Evolutionary conservation across 306 rosid genomes (phyloP), one percentile per base, ranked within the genome.

Genomic region (Canavalia ensiformis): DNA sequence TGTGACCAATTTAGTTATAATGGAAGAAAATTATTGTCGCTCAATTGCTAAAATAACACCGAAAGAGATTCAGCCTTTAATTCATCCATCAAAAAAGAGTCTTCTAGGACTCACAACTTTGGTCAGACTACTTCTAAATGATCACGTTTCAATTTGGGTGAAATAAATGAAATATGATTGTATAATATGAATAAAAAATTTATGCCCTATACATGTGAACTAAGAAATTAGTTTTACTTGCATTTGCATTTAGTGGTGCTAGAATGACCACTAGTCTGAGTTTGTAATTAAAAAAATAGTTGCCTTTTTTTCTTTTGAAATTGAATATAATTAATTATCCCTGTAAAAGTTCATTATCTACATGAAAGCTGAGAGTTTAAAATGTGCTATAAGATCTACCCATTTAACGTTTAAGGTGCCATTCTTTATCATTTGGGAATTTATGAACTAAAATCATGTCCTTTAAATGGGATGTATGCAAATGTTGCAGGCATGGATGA

Each of bases 401-500:
- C 42, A 63, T 75, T 58, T 51, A 34, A 59, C 62, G 75, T 55
- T 44, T 87, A 31, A 12, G 79, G 84, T 29, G 18, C 25, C 55
- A 60, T 52, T 50, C 33, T 62, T 28, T 55, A 59, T 79, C 78
- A 35, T 68, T 59, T 72, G 13, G 75, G 54, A 78, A 52, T 72
- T 77, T 52, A 59, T 49, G 56, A 45, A 11, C 46, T 76, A 51
- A 51, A 65, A 58, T 7, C 59, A 28, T 47, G 29, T 75, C 68
- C 56, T 31, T 79, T 59, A 28, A 68, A 47, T 70, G 64, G 12
- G 35, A 50, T 47, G 39, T 80, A 10, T 76, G 77, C 41, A 64
- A 50, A 54, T 75, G 69, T 79, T 87, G 84, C 79, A 96, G 97
- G 97, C 97, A 28, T 96, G 99, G 98, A 75, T 84, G 73, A 90